Conservation (phyloP, 164 flowering plant genomes). For the Echeveria elegans region DNA sequence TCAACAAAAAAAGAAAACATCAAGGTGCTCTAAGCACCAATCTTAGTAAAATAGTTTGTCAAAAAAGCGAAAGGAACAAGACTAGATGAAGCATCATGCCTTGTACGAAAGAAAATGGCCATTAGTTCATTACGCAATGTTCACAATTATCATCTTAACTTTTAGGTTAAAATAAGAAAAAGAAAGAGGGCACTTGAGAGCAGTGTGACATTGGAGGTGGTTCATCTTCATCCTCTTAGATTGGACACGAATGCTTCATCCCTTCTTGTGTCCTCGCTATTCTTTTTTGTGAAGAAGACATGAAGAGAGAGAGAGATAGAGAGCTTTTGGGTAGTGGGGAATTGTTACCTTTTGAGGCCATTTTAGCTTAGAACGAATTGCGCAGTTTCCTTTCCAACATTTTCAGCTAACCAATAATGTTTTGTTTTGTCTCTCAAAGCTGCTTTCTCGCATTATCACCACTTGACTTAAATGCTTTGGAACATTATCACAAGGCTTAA, state of each 20-base stretch:
- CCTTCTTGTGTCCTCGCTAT: not conserved
- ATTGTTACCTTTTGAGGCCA: not conserved
- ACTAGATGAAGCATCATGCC: not conserved
- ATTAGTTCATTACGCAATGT: not conserved
- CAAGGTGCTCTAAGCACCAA: not conserved
- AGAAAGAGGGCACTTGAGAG: not conserved
- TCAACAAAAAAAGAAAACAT: not conserved
- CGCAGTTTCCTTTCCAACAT: not conserved
- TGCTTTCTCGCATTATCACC: not conserved
- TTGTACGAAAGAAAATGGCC: not conserved
- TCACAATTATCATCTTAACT: not conserved
- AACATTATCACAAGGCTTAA: not conserved
- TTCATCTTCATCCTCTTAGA: not conserved
- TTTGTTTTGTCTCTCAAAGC: not conserved
- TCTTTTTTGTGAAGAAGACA: not conserved
- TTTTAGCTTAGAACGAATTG: not conserved
- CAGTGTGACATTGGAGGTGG: not conserved
- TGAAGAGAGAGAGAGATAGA: not conserved
- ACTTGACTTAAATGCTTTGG: not conserved
- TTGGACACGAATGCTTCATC: slow-evolving; percentile 6
- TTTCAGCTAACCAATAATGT: not conserved
- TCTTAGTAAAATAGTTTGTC: not conserved
- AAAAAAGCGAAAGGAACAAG: not conserved
- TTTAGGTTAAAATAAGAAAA: not conserved
- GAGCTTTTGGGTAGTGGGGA: slow-evolving; percentile 1